Base-by-base conservation (phyloP, 306 rosid species). In the Benincasa hispida region DNA sequence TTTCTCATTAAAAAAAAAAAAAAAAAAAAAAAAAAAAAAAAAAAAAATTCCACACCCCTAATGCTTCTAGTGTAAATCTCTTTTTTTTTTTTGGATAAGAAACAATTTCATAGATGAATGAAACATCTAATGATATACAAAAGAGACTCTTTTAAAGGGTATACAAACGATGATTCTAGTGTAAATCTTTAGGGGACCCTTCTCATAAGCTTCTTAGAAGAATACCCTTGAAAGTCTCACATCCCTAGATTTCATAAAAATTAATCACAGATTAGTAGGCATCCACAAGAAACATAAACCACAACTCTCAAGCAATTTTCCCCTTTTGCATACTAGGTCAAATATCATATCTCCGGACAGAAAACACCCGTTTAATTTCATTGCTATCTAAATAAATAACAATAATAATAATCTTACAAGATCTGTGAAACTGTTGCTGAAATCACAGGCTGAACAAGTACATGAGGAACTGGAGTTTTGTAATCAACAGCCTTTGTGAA, bases 391-490 rank as follows among this genome's bases (percentile, higher is more conserved):
- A 14, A 78, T 76, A 56, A 47, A 42, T 12, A 45, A 3, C 13
- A 60, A 24, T 59, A 76, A 50, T 5, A 65, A 78, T 22, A 24
- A 77, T 77, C 98, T 91, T 81, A 91, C 98, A 84, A 77, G 78
- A 86, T 88, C 77, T 90, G 87, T 58, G 77, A 77, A 60, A 91
- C 91, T 21, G 97, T 85, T 77, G 91, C 90, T 75, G 91, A 85
- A 80, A 84, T 82, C 76, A 87, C 85, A 37, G 96, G 96, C 74
- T 84, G 90, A 68, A 83, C 25, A 65, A 91, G 93, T 79, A 87
- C 74, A 82, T 85, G 83, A 54, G 96, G 94, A 45, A 88, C 83
- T 5, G 88, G 80, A 63, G 62, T 72, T 51, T 76, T 70, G 75
- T 75, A 59, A 80, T 76, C 87, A 35, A 86, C 89, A 57, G 75